Evolutionary conservation across 73 alveolate genomes (phyloP).

Genomic region (Vitrella brassicaformis): DNA sequence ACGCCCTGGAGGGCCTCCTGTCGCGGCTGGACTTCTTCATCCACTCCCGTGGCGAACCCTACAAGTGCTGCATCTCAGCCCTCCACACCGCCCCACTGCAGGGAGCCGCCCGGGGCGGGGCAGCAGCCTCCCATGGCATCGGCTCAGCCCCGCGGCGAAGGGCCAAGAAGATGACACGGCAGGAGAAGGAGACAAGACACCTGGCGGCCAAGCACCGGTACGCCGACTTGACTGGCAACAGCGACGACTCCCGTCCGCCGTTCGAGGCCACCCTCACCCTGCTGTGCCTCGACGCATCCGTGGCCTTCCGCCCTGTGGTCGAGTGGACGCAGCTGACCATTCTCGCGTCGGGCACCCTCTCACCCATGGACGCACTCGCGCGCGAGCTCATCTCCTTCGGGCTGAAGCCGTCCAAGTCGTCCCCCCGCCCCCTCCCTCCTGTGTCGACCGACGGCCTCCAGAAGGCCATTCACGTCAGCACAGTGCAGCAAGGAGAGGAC

Average conservation of each 20-base stretch:
- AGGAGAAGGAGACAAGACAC: too few relatives aligned
- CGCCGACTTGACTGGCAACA: too few relatives aligned
- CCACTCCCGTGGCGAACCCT: not conserved
- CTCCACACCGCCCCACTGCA: not conserved
- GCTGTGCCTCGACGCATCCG: not conserved
- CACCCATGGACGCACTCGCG: too few relatives aligned
- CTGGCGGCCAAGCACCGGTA: too few relatives aligned
- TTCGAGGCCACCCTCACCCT: too few relatives aligned
- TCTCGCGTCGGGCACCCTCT: conserved; percentile 6
- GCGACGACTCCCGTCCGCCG: not conserved
- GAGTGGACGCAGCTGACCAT: not conserved
- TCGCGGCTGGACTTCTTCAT: not conserved
- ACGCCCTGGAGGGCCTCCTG: not conserved
- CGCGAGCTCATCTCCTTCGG: too few relatives aligned
- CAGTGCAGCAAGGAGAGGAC: not conserved
- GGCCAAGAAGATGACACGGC: too few relatives aligned
- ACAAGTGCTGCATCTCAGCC: not conserved
- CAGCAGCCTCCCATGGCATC: too few relatives aligned
- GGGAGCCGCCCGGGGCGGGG: not conserved
- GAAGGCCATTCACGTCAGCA: not conserved
- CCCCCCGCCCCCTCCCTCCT: too few relatives aligned
- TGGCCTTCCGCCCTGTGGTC: not conserved
- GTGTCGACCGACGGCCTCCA: too few relatives aligned
- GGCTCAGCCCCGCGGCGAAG: too few relatives aligned
- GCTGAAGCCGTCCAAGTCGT: too few relatives aligned